Conservation (phyloP, 306 rosid species). For the Canavalia ensiformis region DNA sequence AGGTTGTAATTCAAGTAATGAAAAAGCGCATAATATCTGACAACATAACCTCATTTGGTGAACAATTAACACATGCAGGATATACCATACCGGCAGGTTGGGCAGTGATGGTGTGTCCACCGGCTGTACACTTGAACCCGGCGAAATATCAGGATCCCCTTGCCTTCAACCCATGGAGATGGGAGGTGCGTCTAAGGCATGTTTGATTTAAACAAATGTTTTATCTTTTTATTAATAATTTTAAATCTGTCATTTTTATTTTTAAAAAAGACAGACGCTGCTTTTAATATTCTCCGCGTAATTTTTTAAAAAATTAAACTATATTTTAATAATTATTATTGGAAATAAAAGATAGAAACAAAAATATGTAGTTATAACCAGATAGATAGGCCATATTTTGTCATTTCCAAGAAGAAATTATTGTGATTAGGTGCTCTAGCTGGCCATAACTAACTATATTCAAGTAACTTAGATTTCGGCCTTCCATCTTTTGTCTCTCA, state of each 20-base stretch:
- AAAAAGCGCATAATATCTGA: constrained; percentile 45
- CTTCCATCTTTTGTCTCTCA: constrained; percentile 11
- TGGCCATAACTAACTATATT: neutral
- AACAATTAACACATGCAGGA: constrained; percentile 61
- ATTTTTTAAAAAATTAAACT: too few relatives aligned
- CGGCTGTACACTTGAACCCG: constrained; percentile 94
- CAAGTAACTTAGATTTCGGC: constrained; percentile 27
- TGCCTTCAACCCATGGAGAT: constrained; percentile 85
- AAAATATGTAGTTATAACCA: neutral
- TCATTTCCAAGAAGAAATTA: neutral
- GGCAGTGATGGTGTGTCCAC: constrained; percentile 98
- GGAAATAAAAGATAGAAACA: neutral
- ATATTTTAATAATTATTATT: neutral
- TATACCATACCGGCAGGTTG: constrained; percentile 93
- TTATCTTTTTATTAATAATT: neutral
- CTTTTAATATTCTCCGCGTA: neutral
- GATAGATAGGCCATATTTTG: neutral
- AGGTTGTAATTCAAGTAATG: constrained; percentile 41
- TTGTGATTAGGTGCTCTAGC: neutral
- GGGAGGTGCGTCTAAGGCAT: constrained; percentile 68
- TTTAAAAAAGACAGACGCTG: neutral
- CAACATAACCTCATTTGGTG: constrained; percentile 35
- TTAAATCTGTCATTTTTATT: neutral
- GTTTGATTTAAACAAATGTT: neutral
- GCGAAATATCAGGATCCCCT: constrained; percentile 81